A percentile compares a stretch with the other conserved stretches of the same genome.
Conservation (phyloP, 2,329 filamentous ascomycete genomes). For the Helminthosporium solani region DNA sequence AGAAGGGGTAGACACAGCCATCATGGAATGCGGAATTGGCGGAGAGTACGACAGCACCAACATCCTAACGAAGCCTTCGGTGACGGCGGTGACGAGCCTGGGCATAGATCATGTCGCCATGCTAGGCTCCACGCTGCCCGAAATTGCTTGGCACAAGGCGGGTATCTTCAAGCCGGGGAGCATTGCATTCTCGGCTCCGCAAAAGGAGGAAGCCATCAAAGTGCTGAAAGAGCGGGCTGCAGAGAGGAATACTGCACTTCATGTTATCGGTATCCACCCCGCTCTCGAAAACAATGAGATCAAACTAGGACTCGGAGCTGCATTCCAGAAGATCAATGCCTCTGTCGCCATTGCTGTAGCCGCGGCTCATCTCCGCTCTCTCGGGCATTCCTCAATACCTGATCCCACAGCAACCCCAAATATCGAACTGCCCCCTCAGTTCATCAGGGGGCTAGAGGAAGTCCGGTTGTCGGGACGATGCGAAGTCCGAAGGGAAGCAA, state of each 20-base stretch:
- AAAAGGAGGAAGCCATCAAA: slow-evolving; percentile 55
- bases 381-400: slow-evolving; percentile 47
- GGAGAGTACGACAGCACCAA: slow-evolving; percentile 94
- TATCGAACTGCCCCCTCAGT: slow-evolving; percentile 57
- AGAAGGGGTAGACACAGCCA: slow-evolving; percentile 73
- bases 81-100: slow-evolving; percentile 73
- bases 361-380: slow-evolving; percentile 55
- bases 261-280: slow-evolving; percentile 53
- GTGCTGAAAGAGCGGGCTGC: slow-evolving; percentile 58
- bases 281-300: slow-evolving; percentile 47
- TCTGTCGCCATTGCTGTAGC: slow-evolving; percentile 62
- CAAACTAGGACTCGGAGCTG: slow-evolving; percentile 59
- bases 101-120: slow-evolving; percentile 84
- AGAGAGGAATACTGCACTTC: slow-evolving; percentile 50
- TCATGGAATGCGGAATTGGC: slow-evolving; percentile 92
- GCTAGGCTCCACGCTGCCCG: slow-evolving; percentile 73
- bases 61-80: slow-evolving; percentile 69
- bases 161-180: slow-evolving; percentile 75
- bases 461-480: slow-evolving; percentile 75
- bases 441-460: slow-evolving; percentile 64
- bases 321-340: slow-evolving; percentile 65
- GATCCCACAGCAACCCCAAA: slow-evolving; percentile 28
- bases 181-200: slow-evolving; percentile 63
- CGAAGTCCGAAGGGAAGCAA: slow-evolving; percentile 60
- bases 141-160: slow-evolving; percentile 91